phyloP scores from a whole-genome alignment of 1,284 basidiomycete genomes.

The Moniliophthora roreri region DNA sequence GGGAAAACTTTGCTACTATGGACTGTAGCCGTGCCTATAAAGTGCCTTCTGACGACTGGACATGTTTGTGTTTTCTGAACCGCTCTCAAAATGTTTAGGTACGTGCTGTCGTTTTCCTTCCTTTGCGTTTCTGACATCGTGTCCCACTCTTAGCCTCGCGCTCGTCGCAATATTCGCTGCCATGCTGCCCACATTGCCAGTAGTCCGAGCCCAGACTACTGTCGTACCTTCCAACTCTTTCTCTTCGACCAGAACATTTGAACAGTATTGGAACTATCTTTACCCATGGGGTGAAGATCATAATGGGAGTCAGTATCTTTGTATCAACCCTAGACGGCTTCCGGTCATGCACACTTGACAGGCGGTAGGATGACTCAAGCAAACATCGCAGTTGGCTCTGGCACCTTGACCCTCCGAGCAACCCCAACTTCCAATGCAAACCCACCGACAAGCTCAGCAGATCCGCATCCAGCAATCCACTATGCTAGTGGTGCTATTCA shows the following conservation, averaged over 20 bases:
- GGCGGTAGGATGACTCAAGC: conserved; percentile 43
- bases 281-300: conserved; percentile 48
- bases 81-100: no score
- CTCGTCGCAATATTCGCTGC: not conserved
- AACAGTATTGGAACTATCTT: conserved; percentile 40
- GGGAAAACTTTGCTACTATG: no score
- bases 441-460: conserved; percentile 37
- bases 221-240: conserved; percentile 41
- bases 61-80: no score
- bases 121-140: not conserved
- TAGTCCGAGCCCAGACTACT: conserved; percentile 31
- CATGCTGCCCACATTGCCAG: not conserved
- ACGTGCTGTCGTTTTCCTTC: no score
- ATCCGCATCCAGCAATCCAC: conserved; percentile 39
- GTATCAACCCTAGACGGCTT: not conserved
- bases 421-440: conserved; percentile 36
- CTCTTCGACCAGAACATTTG: conserved; percentile 33
- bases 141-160: not conserved
- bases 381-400: conserved; percentile 35
- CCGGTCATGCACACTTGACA: conserved; percentile 11
- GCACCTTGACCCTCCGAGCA: conserved; percentile 39
- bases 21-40: no score
- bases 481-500: conserved; percentile 43
- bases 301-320: conserved; percentile 36
- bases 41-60: no score